Evolutionary conservation across 108 stramenopile species (phyloP).

Genomic region (Pseudonitzschia delicatissima): DNA sequence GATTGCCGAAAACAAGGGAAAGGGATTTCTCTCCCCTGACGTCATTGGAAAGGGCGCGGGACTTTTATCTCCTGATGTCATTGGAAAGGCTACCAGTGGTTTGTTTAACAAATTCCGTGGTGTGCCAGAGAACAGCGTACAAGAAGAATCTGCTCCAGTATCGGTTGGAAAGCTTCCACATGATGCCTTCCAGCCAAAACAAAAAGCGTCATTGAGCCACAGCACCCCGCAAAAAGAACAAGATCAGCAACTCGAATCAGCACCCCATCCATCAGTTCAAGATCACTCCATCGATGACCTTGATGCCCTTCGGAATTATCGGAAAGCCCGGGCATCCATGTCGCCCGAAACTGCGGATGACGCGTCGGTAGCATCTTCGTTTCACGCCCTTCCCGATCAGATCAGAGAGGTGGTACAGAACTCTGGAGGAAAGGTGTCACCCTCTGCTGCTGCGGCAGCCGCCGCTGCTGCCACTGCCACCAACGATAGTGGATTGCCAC

Average conservation of each 20-base stretch:
- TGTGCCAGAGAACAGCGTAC: neutral
- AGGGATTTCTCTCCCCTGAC: constrained; percentile 3
- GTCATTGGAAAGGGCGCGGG: neutral
- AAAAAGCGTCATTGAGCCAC: neutral
- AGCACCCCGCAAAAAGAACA: neutral
- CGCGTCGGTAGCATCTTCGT: constrained; percentile 36
- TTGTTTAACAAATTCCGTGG: constrained; percentile 20
- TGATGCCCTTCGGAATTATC: constrained; percentile 39
- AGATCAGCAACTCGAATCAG: neutral
- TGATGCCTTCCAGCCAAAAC: neutral
- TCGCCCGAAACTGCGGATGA: constrained; percentile 31
- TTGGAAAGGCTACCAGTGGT: constrained; percentile 9
- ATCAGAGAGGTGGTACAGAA: constrained; percentile 36
- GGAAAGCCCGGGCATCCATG: constrained; percentile 9
- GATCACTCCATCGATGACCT: constrained; percentile 5
- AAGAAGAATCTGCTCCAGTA: neutral
- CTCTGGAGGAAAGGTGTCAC: constrained; percentile 10
- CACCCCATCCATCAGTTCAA: neutral
- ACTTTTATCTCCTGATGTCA: constrained; percentile 3
- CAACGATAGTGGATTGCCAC: neutral
- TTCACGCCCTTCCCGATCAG: constrained; percentile 34
- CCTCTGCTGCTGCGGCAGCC: neutral
- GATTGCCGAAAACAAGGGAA: constrained; percentile 23
- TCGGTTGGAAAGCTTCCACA: neutral
- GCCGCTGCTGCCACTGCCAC: neutral